Evolutionary conservation across 805 yeast species (phyloP).

Genomic region (Trichomonascus vanleenenianus): DNA sequence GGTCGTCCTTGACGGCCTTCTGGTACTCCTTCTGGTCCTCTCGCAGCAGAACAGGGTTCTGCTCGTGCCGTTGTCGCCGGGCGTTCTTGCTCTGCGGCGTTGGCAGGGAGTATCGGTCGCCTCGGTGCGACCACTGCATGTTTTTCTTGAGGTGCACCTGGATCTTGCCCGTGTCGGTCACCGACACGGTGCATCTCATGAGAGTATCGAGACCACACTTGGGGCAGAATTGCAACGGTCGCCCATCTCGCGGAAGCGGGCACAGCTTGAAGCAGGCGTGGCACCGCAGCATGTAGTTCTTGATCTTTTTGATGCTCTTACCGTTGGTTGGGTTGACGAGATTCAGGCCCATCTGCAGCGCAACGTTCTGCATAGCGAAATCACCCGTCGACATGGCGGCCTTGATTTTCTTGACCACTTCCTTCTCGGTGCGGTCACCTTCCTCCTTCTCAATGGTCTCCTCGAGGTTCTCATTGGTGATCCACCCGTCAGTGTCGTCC

Average conservation of each 20-base stretch:
- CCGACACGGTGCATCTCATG: constrained; percentile 82
- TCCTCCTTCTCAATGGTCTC: constrained; percentile 63
- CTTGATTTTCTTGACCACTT: constrained; percentile 35
- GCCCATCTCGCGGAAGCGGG: constrained; percentile 70
- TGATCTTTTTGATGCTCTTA: constrained; percentile 69
- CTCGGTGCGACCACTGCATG: constrained; percentile 90
- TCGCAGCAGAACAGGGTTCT: constrained; percentile 70
- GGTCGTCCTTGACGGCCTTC: constrained; percentile 78
- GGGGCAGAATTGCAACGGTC: constrained; percentile 77
- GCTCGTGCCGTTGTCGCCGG: constrained; percentile 67
- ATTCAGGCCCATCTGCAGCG: constrained; percentile 82
- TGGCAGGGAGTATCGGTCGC: constrained; percentile 72
- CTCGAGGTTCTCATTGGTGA: constrained; percentile 75
- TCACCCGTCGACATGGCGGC: constrained; percentile 92
- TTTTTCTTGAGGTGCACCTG: constrained; percentile 84
- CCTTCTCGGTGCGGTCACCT: constrained; percentile 47
- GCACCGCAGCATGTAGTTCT: constrained; percentile 92
- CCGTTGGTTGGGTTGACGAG: constrained; percentile 83
- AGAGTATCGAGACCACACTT: constrained; percentile 92
- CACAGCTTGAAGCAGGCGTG: constrained; percentile 89
- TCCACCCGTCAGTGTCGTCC: constrained; percentile 89
- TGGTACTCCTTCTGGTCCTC: constrained; percentile 95
- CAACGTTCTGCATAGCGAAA: constrained; percentile 94
- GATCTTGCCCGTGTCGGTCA: constrained; percentile 71
- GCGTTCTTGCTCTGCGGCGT: constrained; percentile 80